Conservation (phyloP, 140 eudicot species). For the Stevia rebaudiana region DNA sequence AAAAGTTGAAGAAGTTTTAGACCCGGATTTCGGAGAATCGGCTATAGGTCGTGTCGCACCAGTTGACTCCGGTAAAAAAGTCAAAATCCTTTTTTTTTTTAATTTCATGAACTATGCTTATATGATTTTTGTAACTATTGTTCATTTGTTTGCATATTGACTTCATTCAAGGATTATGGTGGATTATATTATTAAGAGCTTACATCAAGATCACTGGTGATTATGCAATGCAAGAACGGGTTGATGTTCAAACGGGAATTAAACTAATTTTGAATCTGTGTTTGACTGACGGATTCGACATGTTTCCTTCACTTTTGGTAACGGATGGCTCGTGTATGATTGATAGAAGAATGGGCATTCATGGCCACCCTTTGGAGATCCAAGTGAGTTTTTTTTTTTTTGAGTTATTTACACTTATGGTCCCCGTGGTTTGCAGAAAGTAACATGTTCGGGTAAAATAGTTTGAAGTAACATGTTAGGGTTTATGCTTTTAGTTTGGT, state of each 20-base stretch:
- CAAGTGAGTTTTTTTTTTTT: slow-evolving; percentile 44
- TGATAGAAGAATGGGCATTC: slow-evolving; percentile 96
- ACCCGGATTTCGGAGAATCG: slow-evolving; percentile 95
- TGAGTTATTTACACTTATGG: no score
- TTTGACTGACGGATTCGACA: slow-evolving; percentile 88
- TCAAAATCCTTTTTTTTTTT: not conserved
- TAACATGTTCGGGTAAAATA: no score
- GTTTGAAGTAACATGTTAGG: no score
- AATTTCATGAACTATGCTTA: not conserved
- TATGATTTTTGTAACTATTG: not conserved
- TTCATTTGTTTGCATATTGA: not conserved
- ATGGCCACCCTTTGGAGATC: slow-evolving; percentile 95
- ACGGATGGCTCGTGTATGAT: slow-evolving; percentile 99
- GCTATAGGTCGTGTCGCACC: slow-evolving; percentile 99
- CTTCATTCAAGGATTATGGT: slow-evolving; percentile 74
- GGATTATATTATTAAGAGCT: slow-evolving; percentile 93
- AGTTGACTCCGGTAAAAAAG: slow-evolving; percentile 78
- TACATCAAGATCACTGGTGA: slow-evolving; percentile 92
- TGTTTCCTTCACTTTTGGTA: slow-evolving; percentile 90
- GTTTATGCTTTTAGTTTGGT: no score
- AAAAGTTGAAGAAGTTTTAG: slow-evolving; percentile 77
- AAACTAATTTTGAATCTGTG: slow-evolving; percentile 76
- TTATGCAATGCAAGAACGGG: slow-evolving; percentile 72
- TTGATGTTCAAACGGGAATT: slow-evolving; percentile 90
- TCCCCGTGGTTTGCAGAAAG: no score